These are phyloP conservation scores for Hirsutella rhossiliensis DNA, from an alignment of 2,329 filamentous ascomycete genomes.

Conservation along the genomic window DNA sequence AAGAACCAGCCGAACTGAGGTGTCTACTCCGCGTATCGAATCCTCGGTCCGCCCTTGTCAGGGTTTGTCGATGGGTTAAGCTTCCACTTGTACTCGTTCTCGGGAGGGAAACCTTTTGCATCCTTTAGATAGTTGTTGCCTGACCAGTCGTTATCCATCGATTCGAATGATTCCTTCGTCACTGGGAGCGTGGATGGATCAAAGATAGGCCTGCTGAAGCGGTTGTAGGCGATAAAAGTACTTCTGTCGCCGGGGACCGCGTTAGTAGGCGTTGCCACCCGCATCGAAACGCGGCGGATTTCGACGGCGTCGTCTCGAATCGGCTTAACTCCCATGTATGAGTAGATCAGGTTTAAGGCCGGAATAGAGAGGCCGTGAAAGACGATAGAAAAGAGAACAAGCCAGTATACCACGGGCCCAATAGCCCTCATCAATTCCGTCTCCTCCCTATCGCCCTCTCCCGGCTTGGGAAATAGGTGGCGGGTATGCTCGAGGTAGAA, in stretches of 20 bases:
- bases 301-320: constrained; percentile 29
- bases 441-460: constrained; percentile 21
- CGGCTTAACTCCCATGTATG: constrained; percentile 23
- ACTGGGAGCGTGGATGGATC: neutral
- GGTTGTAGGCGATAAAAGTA: constrained; percentile 33
- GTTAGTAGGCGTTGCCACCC: constrained; percentile 21
- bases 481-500: constrained; percentile 52
- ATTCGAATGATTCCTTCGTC: neutral
- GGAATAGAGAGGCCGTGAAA: constrained; percentile 31
- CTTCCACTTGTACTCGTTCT: too few species aligned
- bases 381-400: constrained; percentile 18
- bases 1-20: too few species aligned
- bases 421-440: constrained; percentile 23
- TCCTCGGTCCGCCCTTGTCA: too few species aligned
- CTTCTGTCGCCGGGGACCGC: constrained; percentile 23
- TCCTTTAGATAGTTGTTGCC: too few species aligned
- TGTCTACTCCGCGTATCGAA: too few species aligned
- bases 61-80: too few species aligned
- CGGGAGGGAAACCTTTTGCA: too few species aligned
- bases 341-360: constrained; percentile 25
- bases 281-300: constrained; percentile 23
- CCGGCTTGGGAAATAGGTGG: constrained; percentile 25
- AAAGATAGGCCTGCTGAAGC: constrained; percentile 29
- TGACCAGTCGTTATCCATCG: too few species aligned
- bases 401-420: constrained; percentile 27